Evolutionary conservation across 2,329 filamentous ascomycete genomes (phyloP), one percentile per base, ranked within the genome.

Genomic region (Sporothrix globosa): DNA sequence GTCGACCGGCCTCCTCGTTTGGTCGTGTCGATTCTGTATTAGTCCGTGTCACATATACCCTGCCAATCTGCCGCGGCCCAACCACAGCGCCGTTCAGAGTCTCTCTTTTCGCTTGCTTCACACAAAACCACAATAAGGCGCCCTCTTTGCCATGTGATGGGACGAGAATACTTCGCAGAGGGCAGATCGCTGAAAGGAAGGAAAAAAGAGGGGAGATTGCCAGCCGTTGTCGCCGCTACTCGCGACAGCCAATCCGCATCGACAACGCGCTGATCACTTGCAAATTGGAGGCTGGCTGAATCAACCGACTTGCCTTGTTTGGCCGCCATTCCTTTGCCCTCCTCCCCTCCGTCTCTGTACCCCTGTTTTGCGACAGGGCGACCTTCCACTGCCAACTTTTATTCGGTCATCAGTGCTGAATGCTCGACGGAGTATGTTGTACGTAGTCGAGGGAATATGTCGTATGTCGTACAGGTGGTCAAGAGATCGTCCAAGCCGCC

Each of bases 11-110:
- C 34, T 41, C 56, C 34, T 21, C 34, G 56, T 44, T 61, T 14
- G 56, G 39, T 27, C 39, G 27, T 27, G 4, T 21, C 10, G 21
- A 5, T 39, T 19, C 11, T 52, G 46, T 39, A 66, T 66, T 66
- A 52, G 34, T 52, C 61, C 63, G 46, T 34, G 50, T 48, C 44
- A 39, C 63, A 66, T 41, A 41, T 66, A 66, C 24, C 44, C 63
- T 53, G 46, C 63, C 63, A 66, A 66, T 66, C 63, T 66, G 19
- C 63, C 63, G 63, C 63, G 63, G 63, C 19, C 63, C 63, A 52
- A 66, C 46, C 63, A 66, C 27, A 21, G 19, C 41, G 48, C 58
- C 17, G 11, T 24, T 27, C 41, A n/a, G 10, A 24, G 27, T 21
- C 9, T 34, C 19, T 39, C 11, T 34, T 21, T 30, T 21, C 34